phyloP scores from a whole-genome alignment of 768 basidiomycete species.

The Pholiota molesta region DNA sequence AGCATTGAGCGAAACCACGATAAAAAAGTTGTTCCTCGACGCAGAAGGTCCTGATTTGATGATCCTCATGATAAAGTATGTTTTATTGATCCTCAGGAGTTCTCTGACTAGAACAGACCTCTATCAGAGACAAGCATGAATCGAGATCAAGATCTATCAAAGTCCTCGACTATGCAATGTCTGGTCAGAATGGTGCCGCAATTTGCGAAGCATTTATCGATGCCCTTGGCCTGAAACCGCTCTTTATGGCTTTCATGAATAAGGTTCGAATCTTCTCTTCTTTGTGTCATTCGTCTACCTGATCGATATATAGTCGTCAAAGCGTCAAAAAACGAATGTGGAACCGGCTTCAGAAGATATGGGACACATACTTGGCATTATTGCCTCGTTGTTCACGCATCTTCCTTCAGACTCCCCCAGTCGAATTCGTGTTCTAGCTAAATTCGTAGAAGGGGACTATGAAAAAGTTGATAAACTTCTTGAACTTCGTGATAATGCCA shows the following conservation, averaged over 20 bases:
- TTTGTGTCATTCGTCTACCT: not conserved
- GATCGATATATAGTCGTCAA: slow-evolving; percentile 41
- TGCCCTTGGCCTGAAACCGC: slow-evolving; percentile 81
- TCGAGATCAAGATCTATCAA: slow-evolving; percentile 87
- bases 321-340: slow-evolving; percentile 62
- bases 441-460: slow-evolving; percentile 92
- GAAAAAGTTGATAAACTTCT: slow-evolving; percentile 94
- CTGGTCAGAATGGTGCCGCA: slow-evolving; percentile 67
- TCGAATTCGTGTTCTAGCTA: slow-evolving; percentile 82
- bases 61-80: slow-evolving; percentile 97
- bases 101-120: not conserved
- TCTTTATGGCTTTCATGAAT: slow-evolving; percentile 94
- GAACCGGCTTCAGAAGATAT: slow-evolving; percentile 76
- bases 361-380: slow-evolving; percentile 85
- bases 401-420: slow-evolving; percentile 82
- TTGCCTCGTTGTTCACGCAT: slow-evolving; percentile 86
- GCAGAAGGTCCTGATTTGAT: slow-evolving; percentile 96
- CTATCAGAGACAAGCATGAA: slow-evolving; percentile 75
- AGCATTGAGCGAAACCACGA: slow-evolving; percentile 72
- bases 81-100: slow-evolving; percentile 7
- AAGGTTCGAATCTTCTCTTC: slow-evolving; percentile 56
- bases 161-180: slow-evolving; percentile 88
- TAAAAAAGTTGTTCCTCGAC: slow-evolving; percentile 82
- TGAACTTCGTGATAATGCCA: slow-evolving; percentile 79
- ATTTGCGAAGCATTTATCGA: slow-evolving; percentile 89